A percentile compares a stretch with the other conserved stretches of the same genome.
These are phyloP conservation scores for Cryptosporidium sp. DNA, from an alignment of 169 alveolate genomes.

Conservation along the genomic window DNA sequence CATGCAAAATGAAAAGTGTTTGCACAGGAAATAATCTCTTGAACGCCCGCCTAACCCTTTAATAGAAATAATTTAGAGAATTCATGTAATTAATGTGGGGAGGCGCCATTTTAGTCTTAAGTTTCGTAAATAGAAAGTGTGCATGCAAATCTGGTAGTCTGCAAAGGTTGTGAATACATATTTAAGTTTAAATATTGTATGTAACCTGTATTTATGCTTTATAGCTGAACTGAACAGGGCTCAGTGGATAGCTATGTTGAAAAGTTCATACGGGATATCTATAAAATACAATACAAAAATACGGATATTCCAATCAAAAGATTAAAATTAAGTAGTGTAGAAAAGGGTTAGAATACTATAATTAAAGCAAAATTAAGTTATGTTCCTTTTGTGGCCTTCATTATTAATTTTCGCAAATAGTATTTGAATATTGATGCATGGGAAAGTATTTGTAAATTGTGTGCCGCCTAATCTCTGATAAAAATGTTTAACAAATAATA, in stretches of 20 bases:
- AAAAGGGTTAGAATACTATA: no score
- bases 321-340: no score
- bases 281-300: no score
- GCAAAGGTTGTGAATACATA: neutral
- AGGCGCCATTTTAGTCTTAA: neutral
- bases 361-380: neutral
- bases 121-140: neutral
- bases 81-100: neutral
- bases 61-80: no score
- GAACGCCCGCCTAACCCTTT: neutral
- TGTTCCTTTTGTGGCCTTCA: neutral
- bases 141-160: neutral
- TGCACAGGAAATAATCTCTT: neutral
- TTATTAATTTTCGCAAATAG: neutral
- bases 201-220: no score
- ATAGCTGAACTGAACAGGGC: no score
- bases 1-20: neutral
- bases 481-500: neutral
- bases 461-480: neutral
- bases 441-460: neutral
- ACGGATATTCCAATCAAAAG: no score
- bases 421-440: neutral
- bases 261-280: no score
- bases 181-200: no score
- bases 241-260: neutral